These are phyloP conservation scores for Camillea tinctor DNA, from an alignment of 2,329 filamentous ascomycete species.

Conservation along the genomic window DNA sequence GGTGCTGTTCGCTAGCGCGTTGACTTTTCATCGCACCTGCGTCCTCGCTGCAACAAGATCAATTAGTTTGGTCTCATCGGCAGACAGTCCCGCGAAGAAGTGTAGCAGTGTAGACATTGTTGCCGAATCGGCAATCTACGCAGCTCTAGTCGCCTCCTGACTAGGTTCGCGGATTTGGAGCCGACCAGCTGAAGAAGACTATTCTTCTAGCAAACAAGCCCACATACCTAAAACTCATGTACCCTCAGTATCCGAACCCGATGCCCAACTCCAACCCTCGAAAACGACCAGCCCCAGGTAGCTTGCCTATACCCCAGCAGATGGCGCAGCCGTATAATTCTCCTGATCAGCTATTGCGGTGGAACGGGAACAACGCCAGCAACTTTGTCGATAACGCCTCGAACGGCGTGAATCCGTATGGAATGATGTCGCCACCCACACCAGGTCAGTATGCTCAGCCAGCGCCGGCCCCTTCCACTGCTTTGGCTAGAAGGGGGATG, in stretches of 20 bases:
- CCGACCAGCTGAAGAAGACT: conserved; percentile 6
- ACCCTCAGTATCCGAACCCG: conserved; percentile 28
- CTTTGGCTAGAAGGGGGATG: conserved; percentile 51
- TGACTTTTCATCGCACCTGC: neutral
- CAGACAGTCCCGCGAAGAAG: neutral
- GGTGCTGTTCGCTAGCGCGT: neutral
- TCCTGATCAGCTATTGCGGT: conserved; percentile 53
- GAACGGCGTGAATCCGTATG: conserved; percentile 34
- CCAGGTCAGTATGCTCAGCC: conserved; percentile 34
- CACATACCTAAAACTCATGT: conserved; percentile 24
- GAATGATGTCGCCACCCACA: conserved; percentile 29
- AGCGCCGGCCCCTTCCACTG: conserved; percentile 42
- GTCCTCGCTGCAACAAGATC: neutral
- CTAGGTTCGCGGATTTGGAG: conserved; percentile 1
- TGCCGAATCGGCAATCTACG: neutral
- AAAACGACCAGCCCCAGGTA: conserved; percentile 35
- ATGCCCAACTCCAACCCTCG: conserved; percentile 34
- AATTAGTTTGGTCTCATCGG: neutral
- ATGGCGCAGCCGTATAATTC: conserved; percentile 42
- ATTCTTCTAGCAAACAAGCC: conserved; percentile 1
- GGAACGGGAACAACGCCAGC: conserved; percentile 44
- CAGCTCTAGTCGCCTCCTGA: neutral
- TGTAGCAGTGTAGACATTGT: neutral
- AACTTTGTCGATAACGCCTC: conserved; percentile 33
- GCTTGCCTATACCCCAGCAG: conserved; percentile 34